These are phyloP conservation scores for Aureobasidium melanogenum DNA, from an alignment of 2,329 filamentous ascomycete species.

Conservation along the genomic window DNA sequence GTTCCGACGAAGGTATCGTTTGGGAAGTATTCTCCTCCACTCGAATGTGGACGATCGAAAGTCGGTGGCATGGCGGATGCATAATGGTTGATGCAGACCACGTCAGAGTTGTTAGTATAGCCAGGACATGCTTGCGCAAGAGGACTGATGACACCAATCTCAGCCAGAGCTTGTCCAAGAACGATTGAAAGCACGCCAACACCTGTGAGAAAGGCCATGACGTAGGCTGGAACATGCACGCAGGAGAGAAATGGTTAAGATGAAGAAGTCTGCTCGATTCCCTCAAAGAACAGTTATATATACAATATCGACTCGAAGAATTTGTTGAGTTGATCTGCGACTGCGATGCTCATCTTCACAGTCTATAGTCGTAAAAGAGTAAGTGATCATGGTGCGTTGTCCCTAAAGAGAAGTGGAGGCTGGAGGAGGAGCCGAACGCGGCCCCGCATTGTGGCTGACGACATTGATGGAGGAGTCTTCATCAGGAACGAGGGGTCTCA, in stretches of 20 bases:
- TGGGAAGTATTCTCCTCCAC: neutral
- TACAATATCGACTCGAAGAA: too few relatives aligned
- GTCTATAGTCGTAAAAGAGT: neutral
- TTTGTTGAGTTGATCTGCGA: neutral
- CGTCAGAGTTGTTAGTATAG: slow-evolving; percentile 8
- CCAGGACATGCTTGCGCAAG: slow-evolving; percentile 14
- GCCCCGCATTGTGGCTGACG: slow-evolving; percentile 2
- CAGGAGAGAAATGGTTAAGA: neutral
- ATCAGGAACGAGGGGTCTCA: neutral
- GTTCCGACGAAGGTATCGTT: slow-evolving; percentile 18
- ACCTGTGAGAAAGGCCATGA: neutral
- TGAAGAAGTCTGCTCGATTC: neutral
- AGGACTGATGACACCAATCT: slow-evolving; percentile 10
- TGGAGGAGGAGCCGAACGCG: neutral
- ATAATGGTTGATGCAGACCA: slow-evolving; percentile 18
- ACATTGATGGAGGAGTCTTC: neutral
- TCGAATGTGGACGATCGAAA: slow-evolving; percentile 12
- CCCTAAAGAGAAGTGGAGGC: neutral
- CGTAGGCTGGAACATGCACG: neutral
- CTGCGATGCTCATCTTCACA: neutral
- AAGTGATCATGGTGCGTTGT: neutral
- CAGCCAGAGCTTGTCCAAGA: neutral
- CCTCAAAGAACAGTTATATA: neutral
- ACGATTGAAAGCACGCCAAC: neutral
- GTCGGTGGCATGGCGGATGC: slow-evolving; percentile 16